Evolutionary conservation across 2,329 filamentous ascomycete genomes (phyloP).

Genomic region (Colletotrichum sp.): DNA sequence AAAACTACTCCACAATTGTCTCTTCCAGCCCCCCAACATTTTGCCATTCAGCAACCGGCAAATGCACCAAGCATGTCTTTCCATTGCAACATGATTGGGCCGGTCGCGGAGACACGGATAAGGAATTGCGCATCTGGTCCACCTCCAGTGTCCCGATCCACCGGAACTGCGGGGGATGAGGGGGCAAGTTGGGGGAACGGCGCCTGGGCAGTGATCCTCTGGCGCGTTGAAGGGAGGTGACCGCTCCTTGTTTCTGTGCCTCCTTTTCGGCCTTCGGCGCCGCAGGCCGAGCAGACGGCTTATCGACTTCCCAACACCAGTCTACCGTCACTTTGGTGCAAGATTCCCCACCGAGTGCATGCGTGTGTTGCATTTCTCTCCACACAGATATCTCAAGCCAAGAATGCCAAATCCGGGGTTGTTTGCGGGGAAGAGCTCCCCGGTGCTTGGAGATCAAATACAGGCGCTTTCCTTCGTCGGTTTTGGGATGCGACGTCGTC

Average conservation of each 20-base stretch:
- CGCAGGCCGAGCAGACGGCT: not conserved
- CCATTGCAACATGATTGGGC: not conserved
- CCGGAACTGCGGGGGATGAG: not conserved
- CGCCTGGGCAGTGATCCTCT: not conserved
- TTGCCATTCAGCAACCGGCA: not conserved
- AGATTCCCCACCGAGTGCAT: not conserved
- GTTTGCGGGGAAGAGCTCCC: constrained; percentile 1
- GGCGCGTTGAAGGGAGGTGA: not conserved
- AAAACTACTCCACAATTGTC: not conserved
- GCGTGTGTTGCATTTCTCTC: not conserved
- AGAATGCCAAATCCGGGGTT: constrained; percentile 12
- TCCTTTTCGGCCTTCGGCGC: constrained; percentile 2
- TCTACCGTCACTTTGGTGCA: not conserved
- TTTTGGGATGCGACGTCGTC: not conserved
- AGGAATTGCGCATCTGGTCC: not conserved
- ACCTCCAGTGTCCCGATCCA: not conserved
- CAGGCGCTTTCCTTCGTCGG: not conserved
- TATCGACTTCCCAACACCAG: not conserved
- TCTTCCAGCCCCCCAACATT: not conserved
- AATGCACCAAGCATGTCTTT: not conserved
- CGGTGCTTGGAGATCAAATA: not conserved
- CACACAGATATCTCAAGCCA: constrained; percentile 8
- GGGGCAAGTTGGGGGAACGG: not conserved
- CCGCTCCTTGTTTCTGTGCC: not conserved
- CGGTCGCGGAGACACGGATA: not conserved